Base-by-base conservation (phyloP, 495 filamentous ascomycete genomes). In the Trichodelitschia bisporula region DNA sequence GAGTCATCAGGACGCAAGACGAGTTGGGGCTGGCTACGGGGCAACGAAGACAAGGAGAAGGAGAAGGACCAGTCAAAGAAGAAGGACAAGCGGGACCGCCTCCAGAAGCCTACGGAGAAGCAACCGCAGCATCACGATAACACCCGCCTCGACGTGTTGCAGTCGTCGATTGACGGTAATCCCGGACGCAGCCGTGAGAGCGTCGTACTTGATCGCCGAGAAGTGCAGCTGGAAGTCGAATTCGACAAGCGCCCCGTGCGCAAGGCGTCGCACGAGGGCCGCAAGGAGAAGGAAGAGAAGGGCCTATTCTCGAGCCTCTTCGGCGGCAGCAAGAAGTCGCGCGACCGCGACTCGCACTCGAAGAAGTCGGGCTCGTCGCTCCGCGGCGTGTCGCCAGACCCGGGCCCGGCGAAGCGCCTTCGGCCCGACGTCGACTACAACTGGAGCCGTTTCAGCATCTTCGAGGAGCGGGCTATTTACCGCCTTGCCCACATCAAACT, bases 401-500 rank as follows among this genome's bases (percentile, higher is more conserved):
- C 73, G 4, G n/a, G n/a, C n/a, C 56, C 61, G 13, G 61, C 66
- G 30, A 62, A 64, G 30, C 57, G 66, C 16, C 62, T 89, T 28
- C 69, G 66, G 36, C 70, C 83, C 12, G 89, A 93, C 48, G 54
- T 89, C 38, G 83, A 93, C 52, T 93, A 83, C 51, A 72, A 79
- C 37, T 99, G 84, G 77, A 90, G 80, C 3, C 64, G 86, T 21
- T 99, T 99, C 42, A 75, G 80, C 1, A 84, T 99, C 35, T 58
- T 93, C 27, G 86, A 95, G 53, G 86, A 99, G 52, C 62, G 89
- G 28, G 89, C 86, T 19, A 99, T 99, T 34, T 99, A 99, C 46
- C 64, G 86, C 31, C 91, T 99, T 73, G 86, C 86, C 9, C 86
- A 99, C 49, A 83, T 95, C 52, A 99, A 99, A 51, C 73, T 99